Evolutionary conservation across 129 eudicot species (phyloP), one percentile per base, ranked within the genome.

Genomic region (Flaveria bidentis): DNA sequence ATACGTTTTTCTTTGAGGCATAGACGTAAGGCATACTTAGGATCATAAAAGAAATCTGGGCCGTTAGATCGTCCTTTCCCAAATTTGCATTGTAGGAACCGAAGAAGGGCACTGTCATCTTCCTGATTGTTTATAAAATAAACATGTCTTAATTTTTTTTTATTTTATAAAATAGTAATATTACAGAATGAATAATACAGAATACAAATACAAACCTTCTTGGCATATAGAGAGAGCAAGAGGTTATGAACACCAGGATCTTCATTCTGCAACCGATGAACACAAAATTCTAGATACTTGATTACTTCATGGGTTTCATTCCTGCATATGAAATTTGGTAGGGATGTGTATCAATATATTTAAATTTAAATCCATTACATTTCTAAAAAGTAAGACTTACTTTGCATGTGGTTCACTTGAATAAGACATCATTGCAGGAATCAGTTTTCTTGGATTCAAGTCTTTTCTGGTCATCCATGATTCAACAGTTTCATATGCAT

Each of bases 391-490:
- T 63, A 82, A 82, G n/a, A 49, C 72, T 72, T 88, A 94, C 98
- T 89, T 94, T 67, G 97, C 96, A 89, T 91, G 98, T 6, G 97
- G 96, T 84, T 94, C 98, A 76, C 93, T 88, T 52, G 97, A 94
- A 87, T 94, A 94, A 8, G 97, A 91, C 98, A 94, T 89, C 98
- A 94, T 94, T 70, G 98, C 98, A 77, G 97, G 96, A 84, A 94
- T 91, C 68, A 91, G 80, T 85, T 94, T 94, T 75, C 96, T 87
- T 55, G 97, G 97, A 60, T 91, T 91, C 82, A 94, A 86, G 74
- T 91, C 86, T 63, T 88, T 87, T 1, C 88, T 86, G 74, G 81
- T 94, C 98, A 94, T 91, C 98, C 98, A 91, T 46, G 97, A 86
- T 81, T 94, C 97, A 49, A 94, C 96, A 72, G 98, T 94, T 87